Conservation (phyloP, 345 rosid species). For the Aegle marmelos region DNA sequence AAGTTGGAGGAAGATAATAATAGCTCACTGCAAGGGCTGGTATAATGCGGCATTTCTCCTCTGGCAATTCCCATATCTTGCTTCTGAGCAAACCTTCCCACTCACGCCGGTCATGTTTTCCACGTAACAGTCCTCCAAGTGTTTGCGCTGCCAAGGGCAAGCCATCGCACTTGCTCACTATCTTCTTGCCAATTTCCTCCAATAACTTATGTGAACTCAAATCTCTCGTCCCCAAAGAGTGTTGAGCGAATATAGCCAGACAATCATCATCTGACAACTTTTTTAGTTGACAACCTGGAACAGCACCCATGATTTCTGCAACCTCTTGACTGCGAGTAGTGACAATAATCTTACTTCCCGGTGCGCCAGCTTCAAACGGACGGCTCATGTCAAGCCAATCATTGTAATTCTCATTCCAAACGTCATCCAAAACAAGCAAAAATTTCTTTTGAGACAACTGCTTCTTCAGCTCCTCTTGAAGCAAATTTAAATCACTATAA, state of each 20-base stretch:
- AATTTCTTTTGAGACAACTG: constrained; percentile 2
- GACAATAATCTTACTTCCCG: neutral
- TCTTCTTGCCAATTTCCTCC: neutral
- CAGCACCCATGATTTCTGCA: neutral
- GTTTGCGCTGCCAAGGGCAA: neutral
- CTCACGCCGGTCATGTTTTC: neutral
- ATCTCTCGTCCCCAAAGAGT: neutral
- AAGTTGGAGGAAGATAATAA: neutral
- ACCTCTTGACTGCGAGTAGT: neutral
- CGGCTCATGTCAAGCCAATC: neutral
- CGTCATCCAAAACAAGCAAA: constrained; percentile 21
- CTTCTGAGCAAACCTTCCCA: neutral
- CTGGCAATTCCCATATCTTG: neutral
- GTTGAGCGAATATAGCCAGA: neutral
- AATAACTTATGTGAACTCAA: neutral
- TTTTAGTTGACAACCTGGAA: neutral
- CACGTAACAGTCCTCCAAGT: neutral
- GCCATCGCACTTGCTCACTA: neutral
- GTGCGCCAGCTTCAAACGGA: neutral
- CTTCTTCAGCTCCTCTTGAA: constrained; percentile 1
- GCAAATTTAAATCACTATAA: neutral
- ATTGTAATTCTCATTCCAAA: constrained; percentile 5
- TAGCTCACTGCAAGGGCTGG: neutral
- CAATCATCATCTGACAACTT: neutral
- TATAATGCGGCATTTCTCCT: neutral